Percentiles rank a stretch among this genome's conserved stretches.
phyloP scores from a whole-genome alignment of 2,329 filamentous ascomycete genomes.

The Colletotrichum sp. region DNA sequence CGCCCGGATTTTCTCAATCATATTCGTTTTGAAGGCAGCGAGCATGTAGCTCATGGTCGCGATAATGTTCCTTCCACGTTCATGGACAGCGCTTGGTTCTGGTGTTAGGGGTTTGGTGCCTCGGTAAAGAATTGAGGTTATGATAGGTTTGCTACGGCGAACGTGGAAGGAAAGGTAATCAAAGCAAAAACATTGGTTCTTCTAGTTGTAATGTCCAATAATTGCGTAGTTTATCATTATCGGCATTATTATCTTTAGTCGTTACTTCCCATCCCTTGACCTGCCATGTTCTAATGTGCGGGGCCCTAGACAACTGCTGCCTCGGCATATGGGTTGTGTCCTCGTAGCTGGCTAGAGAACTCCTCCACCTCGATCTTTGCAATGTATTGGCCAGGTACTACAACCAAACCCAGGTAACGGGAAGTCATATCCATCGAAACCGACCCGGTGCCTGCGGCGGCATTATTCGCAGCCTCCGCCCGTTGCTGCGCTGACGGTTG shows the following conservation, averaged over 20 bases:
- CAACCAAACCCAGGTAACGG: constrained; percentile 86
- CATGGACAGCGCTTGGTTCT: neutral
- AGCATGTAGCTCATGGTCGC: neutral
- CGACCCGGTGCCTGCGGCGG: constrained; percentile 39
- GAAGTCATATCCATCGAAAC: constrained; percentile 77
- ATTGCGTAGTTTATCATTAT: neutral
- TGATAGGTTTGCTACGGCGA: neutral
- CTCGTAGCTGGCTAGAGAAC: constrained; percentile 59
- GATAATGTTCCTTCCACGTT: neutral
- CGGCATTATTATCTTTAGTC: neutral
- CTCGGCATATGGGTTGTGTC: constrained; percentile 9
- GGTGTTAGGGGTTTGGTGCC: constrained; percentile 6
- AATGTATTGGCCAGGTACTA: constrained; percentile 87
- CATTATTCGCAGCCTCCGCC: constrained; percentile 37
- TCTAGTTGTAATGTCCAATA: neutral
- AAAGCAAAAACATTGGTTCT: neutral
- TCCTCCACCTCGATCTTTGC: constrained; percentile 89
- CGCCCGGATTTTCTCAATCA: neutral
- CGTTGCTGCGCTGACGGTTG: constrained; percentile 63
- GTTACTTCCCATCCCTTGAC: neutral
- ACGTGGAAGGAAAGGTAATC: neutral
- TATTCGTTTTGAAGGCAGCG: neutral
- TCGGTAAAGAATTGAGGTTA: constrained; percentile 7
- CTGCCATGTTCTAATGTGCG: neutral
- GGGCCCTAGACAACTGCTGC: neutral